Conservation (phyloP, 2,329 filamentous ascomycete genomes). For the Tolypocladium sp. region DNA sequence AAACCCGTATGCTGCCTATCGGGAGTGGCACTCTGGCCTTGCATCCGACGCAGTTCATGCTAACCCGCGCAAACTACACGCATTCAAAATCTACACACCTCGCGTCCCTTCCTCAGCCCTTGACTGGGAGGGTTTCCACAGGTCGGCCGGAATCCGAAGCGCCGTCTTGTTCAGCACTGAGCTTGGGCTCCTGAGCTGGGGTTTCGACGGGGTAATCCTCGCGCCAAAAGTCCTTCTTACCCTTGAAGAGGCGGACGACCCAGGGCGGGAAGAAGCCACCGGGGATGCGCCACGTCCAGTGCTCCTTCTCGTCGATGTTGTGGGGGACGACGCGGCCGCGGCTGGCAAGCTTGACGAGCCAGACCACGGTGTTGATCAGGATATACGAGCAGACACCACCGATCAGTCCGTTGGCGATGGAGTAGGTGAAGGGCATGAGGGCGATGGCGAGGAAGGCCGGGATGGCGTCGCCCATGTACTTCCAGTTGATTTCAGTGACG, state of each 20-base stretch:
- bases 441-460: slow-evolving; percentile 78
- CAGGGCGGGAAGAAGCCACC: slow-evolving; percentile 70
- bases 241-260: slow-evolving; percentile 52
- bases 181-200: slow-evolving; percentile 5
- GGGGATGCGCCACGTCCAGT: slow-evolving; percentile 69
- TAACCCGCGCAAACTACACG: not conserved
- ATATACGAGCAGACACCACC: slow-evolving; percentile 71
- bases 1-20: not conserved
- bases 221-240: slow-evolving; percentile 69
- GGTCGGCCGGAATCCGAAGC: slow-evolving; percentile 4
- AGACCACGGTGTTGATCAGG: slow-evolving; percentile 63
- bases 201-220: slow-evolving; percentile 13
- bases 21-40: not conserved
- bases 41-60: not conserved
- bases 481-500: slow-evolving; percentile 81
- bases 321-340: slow-evolving; percentile 63
- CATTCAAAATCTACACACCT: not conserved
- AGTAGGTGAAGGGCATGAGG: slow-evolving; percentile 86
- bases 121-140: not conserved
- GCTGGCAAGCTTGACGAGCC: slow-evolving; percentile 55
- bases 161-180: slow-evolving; percentile 10
- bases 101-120: not conserved
- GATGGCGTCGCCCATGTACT: slow-evolving; percentile 72
- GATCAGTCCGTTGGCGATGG: slow-evolving; percentile 79
- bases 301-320: slow-evolving; percentile 69